These are phyloP conservation scores for Fonsecaea pedrosoi DNA, from an alignment of 2,329 filamentous ascomycete genomes.

Conservation along the genomic window DNA sequence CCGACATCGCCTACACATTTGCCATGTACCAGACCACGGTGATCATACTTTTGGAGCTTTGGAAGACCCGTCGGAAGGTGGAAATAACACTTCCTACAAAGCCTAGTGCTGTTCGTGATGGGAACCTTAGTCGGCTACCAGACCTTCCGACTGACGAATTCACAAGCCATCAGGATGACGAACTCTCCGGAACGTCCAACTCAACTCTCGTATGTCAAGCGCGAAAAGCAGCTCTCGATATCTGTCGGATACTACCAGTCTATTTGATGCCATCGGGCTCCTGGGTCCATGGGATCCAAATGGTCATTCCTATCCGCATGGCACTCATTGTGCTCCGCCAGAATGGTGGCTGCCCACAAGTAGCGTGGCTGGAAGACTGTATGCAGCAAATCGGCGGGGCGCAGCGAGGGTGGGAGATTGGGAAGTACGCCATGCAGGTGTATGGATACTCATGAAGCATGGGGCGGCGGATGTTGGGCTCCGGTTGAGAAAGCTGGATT, in stretches of 20 bases:
- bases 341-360: conserved; percentile 5
- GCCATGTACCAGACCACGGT: conserved; percentile 6
- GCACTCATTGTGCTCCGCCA: conserved; percentile 20
- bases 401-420: conserved; percentile 17
- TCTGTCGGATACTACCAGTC: conserved; percentile 8
- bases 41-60: conserved; percentile 19
- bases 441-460: not conserved
- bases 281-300: conserved; percentile 5
- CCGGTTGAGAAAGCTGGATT: not conserved
- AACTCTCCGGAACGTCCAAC: not conserved
- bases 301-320: conserved; percentile 15
- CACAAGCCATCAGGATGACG: not conserved
- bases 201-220: conserved; percentile 2
- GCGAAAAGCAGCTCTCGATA: conserved; percentile 7
- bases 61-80: conserved; percentile 6
- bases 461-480: not conserved
- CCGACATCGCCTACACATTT: conserved; percentile 2
- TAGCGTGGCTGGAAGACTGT: conserved; percentile 10
- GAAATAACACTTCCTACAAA: not conserved
- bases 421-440: conserved; percentile 15
- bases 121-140: not conserved
- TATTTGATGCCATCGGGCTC: conserved; percentile 2
- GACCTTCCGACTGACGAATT: not conserved
- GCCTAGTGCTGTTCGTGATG: not conserved
- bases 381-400: conserved; percentile 5